Percentiles rank a stretch among this genome's conserved stretches.
These are phyloP conservation scores for Trichophyton verrucosum DNA, from an alignment of 2,329 filamentous ascomycete genomes.

Conservation along the genomic window DNA sequence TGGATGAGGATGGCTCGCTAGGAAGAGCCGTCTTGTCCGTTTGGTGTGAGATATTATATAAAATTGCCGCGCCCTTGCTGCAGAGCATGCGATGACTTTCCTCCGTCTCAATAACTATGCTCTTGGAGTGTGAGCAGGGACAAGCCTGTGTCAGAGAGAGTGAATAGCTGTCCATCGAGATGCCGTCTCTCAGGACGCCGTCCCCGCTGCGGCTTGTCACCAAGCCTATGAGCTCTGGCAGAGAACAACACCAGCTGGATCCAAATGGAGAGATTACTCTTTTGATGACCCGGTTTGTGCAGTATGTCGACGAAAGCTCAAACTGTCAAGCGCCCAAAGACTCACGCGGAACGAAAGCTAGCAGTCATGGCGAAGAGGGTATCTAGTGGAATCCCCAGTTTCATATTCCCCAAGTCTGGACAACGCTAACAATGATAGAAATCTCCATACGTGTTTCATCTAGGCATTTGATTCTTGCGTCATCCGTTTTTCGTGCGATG, in stretches of 20 bases:
- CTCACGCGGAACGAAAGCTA: neutral
- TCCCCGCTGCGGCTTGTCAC: neutral
- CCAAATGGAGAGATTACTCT: slow-evolving; percentile 13
- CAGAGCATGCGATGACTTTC: neutral
- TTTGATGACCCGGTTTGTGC: slow-evolving; percentile 11
- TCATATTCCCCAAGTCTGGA: too few relatives aligned
- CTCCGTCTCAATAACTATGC: neutral
- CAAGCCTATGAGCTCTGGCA: slow-evolving; percentile 2
- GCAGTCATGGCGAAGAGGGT: slow-evolving; percentile 13
- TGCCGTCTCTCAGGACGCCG: slow-evolving; percentile 8
- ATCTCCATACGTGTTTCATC: slow-evolving; percentile 13
- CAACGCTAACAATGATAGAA: slow-evolving; percentile 6
- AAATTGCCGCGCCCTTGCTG: neutral
- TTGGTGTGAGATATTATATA: neutral
- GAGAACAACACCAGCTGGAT: slow-evolving; percentile 11
- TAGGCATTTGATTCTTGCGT: slow-evolving; percentile 13
- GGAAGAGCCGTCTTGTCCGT: too few relatives aligned
- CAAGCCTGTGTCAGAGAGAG: neutral
- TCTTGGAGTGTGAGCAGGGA: neutral
- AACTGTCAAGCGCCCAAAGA: neutral
- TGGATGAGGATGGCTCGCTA: neutral
- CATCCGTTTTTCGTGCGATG: slow-evolving; percentile 15
- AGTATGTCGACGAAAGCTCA: slow-evolving; percentile 7
- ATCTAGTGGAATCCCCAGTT: neutral
- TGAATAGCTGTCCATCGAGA: neutral